phyloP scores from a whole-genome alignment of 1,284 basidiomycete genomes.

The Trichosporon ovoides region DNA sequence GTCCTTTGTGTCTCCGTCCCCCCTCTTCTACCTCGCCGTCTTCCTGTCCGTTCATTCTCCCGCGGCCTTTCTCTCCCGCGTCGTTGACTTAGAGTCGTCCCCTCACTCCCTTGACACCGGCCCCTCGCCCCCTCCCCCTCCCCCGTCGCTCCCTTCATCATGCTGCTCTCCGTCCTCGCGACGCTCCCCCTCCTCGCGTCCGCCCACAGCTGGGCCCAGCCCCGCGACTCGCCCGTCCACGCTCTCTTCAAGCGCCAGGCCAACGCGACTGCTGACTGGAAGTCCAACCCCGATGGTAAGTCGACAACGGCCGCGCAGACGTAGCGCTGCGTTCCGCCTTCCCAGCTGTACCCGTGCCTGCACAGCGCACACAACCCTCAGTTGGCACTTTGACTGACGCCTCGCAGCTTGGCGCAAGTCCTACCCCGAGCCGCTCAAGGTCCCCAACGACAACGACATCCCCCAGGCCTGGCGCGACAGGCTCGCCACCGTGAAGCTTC shows the following conservation, averaged over 20 bases:
- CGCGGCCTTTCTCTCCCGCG: neutral
- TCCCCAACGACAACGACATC: constrained; percentile 16
- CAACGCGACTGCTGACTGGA: constrained; percentile 5
- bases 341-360: neutral
- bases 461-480: constrained; percentile 29
- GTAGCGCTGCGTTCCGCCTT: neutral
- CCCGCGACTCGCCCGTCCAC: constrained; percentile 16
- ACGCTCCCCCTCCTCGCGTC: constrained; percentile 11
- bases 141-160: constrained; percentile 1
- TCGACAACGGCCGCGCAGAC: neutral
- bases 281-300: constrained; percentile 15
- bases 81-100: neutral
- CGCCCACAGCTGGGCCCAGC: constrained; percentile 14
- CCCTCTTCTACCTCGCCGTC: neutral
- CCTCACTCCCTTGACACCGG: neutral
- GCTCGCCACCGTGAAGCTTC: constrained; percentile 17
- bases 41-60: neutral
- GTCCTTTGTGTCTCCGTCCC: neutral
- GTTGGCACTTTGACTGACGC: neutral
- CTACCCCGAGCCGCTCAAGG: constrained; percentile 18
- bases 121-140: neutral
- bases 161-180: constrained; percentile 8
- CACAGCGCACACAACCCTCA: neutral
- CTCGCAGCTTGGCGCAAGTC: constrained; percentile 15
- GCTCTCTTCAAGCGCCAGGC: constrained; percentile 25